A percentile compares a stretch with the other conserved stretches of the same genome.
phyloP scores from a whole-genome alignment of 1,139 yeast genomes.

The Meyerozyma carpophila region DNA sequence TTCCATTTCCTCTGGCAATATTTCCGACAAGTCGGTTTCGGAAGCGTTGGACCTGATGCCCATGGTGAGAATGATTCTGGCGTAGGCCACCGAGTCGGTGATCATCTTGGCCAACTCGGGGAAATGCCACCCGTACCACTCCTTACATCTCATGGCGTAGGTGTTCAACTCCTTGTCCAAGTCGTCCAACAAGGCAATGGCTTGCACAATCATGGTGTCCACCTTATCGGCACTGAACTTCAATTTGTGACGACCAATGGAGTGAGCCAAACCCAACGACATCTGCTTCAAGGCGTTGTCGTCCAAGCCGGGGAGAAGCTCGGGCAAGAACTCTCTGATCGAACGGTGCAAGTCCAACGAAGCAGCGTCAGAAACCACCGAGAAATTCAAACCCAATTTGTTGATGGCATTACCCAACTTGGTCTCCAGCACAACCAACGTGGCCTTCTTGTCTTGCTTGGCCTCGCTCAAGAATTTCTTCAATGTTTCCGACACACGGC shows the following conservation, averaged over 20 bases:
- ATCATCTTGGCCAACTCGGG: conserved; percentile 98
- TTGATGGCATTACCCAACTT: conserved; percentile 95
- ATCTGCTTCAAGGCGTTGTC: conserved; percentile 83
- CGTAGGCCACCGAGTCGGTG: conserved; percentile 90
- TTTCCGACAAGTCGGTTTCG: conserved; percentile 83
- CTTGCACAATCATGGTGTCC: conserved; percentile 98
- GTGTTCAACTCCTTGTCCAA: conserved; percentile 96
- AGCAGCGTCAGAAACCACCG: conserved; percentile 91
- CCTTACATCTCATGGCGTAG: conserved; percentile 96
- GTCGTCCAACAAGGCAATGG: conserved; percentile 93
- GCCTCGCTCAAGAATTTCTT: conserved; percentile 71
- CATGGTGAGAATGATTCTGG: conserved; percentile 88
- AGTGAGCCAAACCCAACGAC: conserved; percentile 96
- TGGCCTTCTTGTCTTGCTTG: conserved; percentile 84
- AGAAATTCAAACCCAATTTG: conserved; percentile 83
- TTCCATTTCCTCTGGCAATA: conserved; percentile 89
- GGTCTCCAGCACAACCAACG: conserved; percentile 89
- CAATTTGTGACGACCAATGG: conserved; percentile 95
- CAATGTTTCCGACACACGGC: conserved; percentile 84
- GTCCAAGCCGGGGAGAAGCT: conserved; percentile 86
- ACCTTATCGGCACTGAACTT: conserved; percentile 97
- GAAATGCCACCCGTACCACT: conserved; percentile 99
- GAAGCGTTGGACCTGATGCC: conserved; percentile 91
- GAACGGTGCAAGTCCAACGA: conserved; percentile 93
- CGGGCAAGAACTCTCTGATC: conserved; percentile 89